These are phyloP conservation scores for Pulicaria dysenterica DNA, from an alignment of 129 eudicot species.

Conservation along the genomic window DNA sequence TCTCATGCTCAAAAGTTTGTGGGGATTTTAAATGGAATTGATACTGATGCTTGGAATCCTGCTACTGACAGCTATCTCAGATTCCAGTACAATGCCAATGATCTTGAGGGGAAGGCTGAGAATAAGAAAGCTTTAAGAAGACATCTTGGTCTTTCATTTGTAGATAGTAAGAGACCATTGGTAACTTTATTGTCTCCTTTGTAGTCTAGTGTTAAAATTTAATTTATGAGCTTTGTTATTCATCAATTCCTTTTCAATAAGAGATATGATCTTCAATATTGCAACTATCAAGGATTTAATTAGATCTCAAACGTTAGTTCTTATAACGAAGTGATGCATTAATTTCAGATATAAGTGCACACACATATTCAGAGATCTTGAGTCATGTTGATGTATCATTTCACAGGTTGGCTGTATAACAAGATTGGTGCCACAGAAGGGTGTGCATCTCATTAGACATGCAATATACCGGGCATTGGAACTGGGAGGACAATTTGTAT, in stretches of 20 bases:
- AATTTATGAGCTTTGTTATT: neutral
- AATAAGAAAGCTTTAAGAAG: constrained; percentile 80
- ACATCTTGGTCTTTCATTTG: constrained; percentile 64
- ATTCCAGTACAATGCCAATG: constrained; percentile 68
- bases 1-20: constrained; percentile 88
- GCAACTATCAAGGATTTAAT: too few relatives aligned
- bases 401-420: constrained; percentile 94
- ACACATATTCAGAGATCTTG: neutral
- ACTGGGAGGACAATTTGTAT: constrained; percentile 92
- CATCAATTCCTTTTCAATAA: too few relatives aligned
- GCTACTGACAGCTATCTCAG: constrained; percentile 77
- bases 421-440: constrained; percentile 98
- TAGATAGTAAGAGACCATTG: constrained; percentile 67
- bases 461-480: constrained; percentile 87
- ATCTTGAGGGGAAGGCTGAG: constrained; percentile 73
- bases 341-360: too few relatives aligned
- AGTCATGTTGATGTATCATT: constrained; percentile 1
- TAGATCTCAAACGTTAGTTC: too few relatives aligned
- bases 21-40: constrained; percentile 95
- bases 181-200: constrained; percentile 38
- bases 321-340: too few relatives aligned
- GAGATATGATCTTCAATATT: too few relatives aligned
- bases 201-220: neutral
- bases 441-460: constrained; percentile 94
- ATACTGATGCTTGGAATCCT: constrained; percentile 95